Percentiles rank a stretch among this genome's conserved stretches.
Evolutionary conservation across 2,329 filamentous ascomycete genomes (phyloP).

Genomic region (Xylariaceae sp.): DNA sequence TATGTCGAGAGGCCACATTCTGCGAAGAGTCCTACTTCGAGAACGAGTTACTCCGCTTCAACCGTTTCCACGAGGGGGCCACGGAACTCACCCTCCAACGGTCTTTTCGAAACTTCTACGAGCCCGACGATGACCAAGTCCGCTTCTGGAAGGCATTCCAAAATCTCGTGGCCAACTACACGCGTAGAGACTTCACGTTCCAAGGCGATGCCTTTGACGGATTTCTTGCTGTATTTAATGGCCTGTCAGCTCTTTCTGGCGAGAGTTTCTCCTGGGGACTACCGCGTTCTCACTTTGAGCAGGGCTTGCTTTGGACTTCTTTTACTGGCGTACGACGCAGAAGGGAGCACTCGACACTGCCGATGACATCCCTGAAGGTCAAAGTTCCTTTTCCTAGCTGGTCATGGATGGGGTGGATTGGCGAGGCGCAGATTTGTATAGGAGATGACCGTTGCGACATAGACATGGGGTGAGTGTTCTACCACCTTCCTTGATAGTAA

Average conservation of each 20-base stretch:
- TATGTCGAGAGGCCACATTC: not conserved
- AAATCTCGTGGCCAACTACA: not conserved
- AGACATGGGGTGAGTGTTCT: slow-evolving; percentile 1
- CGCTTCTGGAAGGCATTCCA: not conserved
- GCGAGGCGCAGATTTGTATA: slow-evolving; percentile 4
- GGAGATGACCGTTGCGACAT: slow-evolving; percentile 2
- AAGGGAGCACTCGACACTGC: not conserved
- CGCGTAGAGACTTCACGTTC: slow-evolving; percentile 4
- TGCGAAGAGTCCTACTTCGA: slow-evolving; percentile 4
- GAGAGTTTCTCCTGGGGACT: not conserved
- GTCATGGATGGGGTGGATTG: slow-evolving; percentile 9
- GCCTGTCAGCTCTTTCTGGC: not conserved
- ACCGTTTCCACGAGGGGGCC: not conserved
- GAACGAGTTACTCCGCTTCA: not conserved
- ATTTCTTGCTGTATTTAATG: slow-evolving; percentile 1
- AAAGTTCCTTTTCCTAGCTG: not conserved
- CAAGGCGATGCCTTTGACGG: not conserved
- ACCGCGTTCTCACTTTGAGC: slow-evolving; percentile 4
- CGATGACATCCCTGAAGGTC: slow-evolving; percentile 1
- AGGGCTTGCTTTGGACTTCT: slow-evolving; percentile 2
- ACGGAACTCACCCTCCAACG: not conserved
- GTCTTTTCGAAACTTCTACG: not conserved
- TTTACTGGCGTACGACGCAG: not conserved
- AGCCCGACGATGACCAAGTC: not conserved
- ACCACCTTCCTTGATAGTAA: not conserved